phyloP scores from a whole-genome alignment of 2,329 filamentous ascomycete genomes.

The Phialophora chinensis region DNA sequence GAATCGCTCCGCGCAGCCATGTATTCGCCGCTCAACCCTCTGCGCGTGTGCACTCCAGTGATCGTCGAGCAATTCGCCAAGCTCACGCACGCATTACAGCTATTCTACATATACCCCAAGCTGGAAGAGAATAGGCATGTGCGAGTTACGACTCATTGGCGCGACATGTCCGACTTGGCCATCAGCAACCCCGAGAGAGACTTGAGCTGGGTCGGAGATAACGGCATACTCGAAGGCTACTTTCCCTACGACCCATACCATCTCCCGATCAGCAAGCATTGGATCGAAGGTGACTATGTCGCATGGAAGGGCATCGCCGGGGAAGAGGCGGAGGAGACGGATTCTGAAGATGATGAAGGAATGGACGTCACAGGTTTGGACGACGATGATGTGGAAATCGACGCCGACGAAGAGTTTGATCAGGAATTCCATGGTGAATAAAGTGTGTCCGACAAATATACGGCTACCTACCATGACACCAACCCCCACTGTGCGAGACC shows the following conservation, averaged over 20 bases:
- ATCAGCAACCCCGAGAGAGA: conserved; percentile 59
- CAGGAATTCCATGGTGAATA: conserved; percentile 27
- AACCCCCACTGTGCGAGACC: background rate
- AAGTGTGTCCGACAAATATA: background rate
- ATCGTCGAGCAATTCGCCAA: conserved; percentile 93
- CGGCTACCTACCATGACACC: background rate
- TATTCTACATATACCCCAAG: conserved; percentile 87
- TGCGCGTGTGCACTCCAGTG: conserved; percentile 88
- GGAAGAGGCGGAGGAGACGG: conserved; percentile 64
- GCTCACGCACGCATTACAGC: conserved; percentile 80
- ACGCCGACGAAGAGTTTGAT: conserved; percentile 46
- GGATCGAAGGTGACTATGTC: conserved; percentile 85
- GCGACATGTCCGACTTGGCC: conserved; percentile 45
- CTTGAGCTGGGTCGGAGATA: conserved; percentile 68
- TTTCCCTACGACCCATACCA: conserved; percentile 98
- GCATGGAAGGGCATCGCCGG: conserved; percentile 78
- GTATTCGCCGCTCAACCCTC: conserved; percentile 86
- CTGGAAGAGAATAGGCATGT: conserved; percentile 93
- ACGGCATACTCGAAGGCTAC: conserved; percentile 85
- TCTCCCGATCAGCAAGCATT: conserved; percentile 81
- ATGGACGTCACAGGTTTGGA: conserved; percentile 45
- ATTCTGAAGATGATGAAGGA: conserved; percentile 56
- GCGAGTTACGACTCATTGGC: conserved; percentile 49
- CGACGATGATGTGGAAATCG: conserved; percentile 51
- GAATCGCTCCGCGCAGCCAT: conserved; percentile 78